Conservation (phyloP, 2,329 filamentous ascomycete species). For the Epichloe baconii region DNA sequence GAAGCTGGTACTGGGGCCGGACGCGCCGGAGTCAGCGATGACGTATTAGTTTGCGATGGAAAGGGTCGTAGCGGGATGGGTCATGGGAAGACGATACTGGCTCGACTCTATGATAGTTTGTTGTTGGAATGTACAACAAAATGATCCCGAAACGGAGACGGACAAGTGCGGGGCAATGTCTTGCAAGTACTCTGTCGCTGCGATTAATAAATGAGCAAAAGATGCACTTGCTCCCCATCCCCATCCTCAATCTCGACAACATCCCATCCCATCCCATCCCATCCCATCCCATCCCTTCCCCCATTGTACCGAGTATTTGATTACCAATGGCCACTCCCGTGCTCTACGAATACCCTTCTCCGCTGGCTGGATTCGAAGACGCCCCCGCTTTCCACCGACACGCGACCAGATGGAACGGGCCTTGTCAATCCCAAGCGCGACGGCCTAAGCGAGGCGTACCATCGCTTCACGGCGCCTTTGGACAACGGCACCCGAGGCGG, state of each 20-base stretch:
- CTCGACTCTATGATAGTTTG: background rate
- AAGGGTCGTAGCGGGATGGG: background rate
- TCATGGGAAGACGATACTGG: background rate
- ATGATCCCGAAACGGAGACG: too few species aligned
- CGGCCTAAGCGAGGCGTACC: constrained; percentile 54
- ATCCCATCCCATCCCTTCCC: too few species aligned
- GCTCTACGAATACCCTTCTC: constrained; percentile 25
- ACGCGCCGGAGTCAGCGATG: constrained; percentile 6
- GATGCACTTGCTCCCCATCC: too few species aligned
- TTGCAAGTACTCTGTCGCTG: too few species aligned
- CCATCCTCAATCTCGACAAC: too few species aligned
- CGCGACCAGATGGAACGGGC: constrained; percentile 63
- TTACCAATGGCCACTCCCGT: constrained; percentile 10
- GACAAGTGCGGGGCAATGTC: too few species aligned
- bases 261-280: too few species aligned
- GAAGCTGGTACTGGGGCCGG: constrained; percentile 17
- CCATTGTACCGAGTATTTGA: too few species aligned
- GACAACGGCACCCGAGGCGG: constrained; percentile 53
- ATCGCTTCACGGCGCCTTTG: constrained; percentile 54
- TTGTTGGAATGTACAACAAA: too few species aligned
- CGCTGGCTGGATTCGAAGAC: constrained; percentile 43
- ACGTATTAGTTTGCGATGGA: background rate
- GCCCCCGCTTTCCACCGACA: constrained; percentile 45
- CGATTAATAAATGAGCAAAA: too few species aligned
- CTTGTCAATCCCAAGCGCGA: constrained; percentile 52